Evolutionary conservation across 495 filamentous ascomycete genomes (phyloP).

Genomic region (Chaetomium cochliodes): DNA sequence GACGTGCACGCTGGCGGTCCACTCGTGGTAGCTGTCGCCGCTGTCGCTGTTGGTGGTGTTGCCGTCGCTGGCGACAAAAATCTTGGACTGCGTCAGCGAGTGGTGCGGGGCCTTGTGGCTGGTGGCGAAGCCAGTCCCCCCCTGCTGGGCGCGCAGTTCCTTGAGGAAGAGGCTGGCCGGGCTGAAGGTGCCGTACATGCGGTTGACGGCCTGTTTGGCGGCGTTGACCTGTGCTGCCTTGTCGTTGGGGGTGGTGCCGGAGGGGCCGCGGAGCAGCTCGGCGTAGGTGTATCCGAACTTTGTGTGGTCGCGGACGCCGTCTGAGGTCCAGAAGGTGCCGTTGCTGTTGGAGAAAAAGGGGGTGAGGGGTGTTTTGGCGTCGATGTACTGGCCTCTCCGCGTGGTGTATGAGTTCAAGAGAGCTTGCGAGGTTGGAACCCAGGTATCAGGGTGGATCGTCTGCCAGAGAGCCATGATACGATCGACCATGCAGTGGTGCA

Average conservation of each 20-base stretch:
- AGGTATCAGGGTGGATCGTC: slow-evolving; percentile 58
- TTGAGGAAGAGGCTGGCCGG: slow-evolving; percentile 37
- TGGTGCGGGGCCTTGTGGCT: not conserved
- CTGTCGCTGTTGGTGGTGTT: not conserved
- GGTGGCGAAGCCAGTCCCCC: slow-evolving; percentile 10
- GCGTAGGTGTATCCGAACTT: slow-evolving; percentile 62
- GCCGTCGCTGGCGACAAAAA: slow-evolving; percentile 29
- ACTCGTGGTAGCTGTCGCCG: slow-evolving; percentile 50
- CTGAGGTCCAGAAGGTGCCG: slow-evolving; percentile 53
- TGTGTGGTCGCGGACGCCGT: slow-evolving; percentile 43
- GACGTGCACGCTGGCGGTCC: slow-evolving; percentile 60
- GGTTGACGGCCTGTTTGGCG: slow-evolving; percentile 52
- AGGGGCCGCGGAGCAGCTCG: slow-evolving; percentile 42
- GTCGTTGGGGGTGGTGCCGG: slow-evolving; percentile 22
- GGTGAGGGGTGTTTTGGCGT: slow-evolving; percentile 42
- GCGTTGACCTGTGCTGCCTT: slow-evolving; percentile 26
- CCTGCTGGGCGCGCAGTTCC: slow-evolving; percentile 14
- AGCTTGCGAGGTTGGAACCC: slow-evolving; percentile 51
- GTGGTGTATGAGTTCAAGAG: slow-evolving; percentile 53
- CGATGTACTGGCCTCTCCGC: slow-evolving; percentile 41
- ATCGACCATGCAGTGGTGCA: slow-evolving; percentile 67
- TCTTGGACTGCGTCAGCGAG: not conserved
- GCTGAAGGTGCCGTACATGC: slow-evolving; percentile 51
- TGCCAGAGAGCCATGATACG: slow-evolving; percentile 73
- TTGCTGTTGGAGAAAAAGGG: slow-evolving; percentile 47